Conservation (phyloP, 495 filamentous ascomycete genomes). For the Lasiosphaeria ovina region DNA sequence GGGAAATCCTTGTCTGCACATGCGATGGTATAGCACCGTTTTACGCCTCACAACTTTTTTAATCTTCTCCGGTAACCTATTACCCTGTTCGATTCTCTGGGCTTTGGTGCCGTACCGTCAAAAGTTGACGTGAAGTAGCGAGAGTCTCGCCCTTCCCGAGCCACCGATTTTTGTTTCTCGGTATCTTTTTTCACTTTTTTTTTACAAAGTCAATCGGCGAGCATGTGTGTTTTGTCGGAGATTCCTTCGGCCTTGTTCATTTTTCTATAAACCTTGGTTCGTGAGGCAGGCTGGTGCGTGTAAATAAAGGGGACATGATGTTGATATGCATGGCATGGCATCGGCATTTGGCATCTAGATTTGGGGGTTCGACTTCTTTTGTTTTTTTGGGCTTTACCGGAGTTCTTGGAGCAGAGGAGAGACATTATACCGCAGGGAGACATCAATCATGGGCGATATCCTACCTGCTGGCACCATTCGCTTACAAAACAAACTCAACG, state of each 20-base stretch:
- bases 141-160: conserved; percentile 2
- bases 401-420: conserved; percentile 46
- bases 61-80: conserved; percentile 13
- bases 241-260: conserved; percentile 21
- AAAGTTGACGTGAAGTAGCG: conserved; percentile 1
- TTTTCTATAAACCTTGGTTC: conserved; percentile 33
- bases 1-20: conserved; percentile 43
- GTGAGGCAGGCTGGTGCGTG: conserved; percentile 36
- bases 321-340: conserved; percentile 56
- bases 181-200: conserved; percentile 13
- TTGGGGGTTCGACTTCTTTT: conserved; percentile 33
- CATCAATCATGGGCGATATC: conserved; percentile 26
- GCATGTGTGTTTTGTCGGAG: not conserved
- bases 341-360: conserved; percentile 54
- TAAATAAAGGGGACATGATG: conserved; percentile 51
- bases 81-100: conserved; percentile 15
- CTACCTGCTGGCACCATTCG: conserved; percentile 35
- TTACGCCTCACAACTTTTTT: conserved; percentile 5
- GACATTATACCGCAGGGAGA: conserved; percentile 23
- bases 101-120: not conserved
- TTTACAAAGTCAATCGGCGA: conserved; percentile 9
- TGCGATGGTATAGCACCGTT: conserved; percentile 39
- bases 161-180: conserved; percentile 9
- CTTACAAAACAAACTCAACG: conserved; percentile 15
- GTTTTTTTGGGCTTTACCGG: conserved; percentile 37